Conservation (phyloP, 495 filamentous ascomycete genomes). For the Tuber magnatum region DNA sequence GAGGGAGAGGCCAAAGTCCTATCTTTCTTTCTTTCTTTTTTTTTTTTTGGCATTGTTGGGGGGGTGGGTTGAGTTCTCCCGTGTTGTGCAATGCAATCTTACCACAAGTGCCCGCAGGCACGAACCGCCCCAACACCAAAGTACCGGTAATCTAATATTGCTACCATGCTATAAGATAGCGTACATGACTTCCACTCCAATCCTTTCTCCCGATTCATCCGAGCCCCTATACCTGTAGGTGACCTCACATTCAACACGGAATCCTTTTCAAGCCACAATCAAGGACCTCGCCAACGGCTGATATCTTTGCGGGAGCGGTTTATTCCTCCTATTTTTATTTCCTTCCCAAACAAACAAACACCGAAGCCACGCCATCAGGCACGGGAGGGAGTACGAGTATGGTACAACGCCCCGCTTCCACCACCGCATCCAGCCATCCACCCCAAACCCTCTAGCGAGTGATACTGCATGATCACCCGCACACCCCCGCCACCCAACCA, state of each 20-base stretch:
- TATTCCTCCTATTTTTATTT: neutral
- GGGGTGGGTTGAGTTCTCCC: too few relatives aligned
- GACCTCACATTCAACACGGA: too few relatives aligned
- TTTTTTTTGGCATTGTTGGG: too few relatives aligned
- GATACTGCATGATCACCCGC: neutral
- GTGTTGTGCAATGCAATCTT: too few relatives aligned
- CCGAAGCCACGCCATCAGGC: neutral
- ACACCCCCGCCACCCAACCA: neutral
- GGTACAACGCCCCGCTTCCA: neutral
- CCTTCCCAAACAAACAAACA: neutral
- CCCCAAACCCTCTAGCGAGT: neutral
- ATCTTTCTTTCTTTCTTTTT: too few relatives aligned
- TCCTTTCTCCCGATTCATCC: neutral
- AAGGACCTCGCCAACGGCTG: neutral
- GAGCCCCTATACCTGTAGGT: too few relatives aligned
- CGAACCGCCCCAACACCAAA: too few relatives aligned
- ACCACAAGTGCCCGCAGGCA: too few relatives aligned
- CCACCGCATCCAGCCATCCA: too few relatives aligned
- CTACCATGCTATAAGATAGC: neutral
- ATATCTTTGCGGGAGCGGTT: neutral
- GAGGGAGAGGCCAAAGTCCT: too few relatives aligned
- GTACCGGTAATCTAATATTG: neutral
- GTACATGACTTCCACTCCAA: neutral
- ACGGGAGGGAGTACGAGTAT: too few relatives aligned
- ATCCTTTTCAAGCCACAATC: neutral